Percentiles rank a stretch among this genome's conserved stretches.
Evolutionary conservation across 2,329 filamentous ascomycete species (phyloP).

Genomic region (Fusarium haematococcum): DNA sequence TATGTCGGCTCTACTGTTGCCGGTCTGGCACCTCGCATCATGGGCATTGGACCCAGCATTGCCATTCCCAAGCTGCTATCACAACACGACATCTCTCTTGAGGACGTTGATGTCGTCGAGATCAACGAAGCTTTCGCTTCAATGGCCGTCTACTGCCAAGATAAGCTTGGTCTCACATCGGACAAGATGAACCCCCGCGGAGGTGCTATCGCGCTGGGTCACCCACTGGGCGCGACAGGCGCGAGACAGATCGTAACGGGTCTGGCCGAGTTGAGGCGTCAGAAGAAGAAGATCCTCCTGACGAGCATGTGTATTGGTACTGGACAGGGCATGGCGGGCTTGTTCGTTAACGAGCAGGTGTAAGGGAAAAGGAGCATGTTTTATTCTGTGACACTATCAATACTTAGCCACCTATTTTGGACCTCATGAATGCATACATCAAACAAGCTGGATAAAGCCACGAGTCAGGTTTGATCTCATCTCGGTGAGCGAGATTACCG

Average conservation of each 20-base stretch:
- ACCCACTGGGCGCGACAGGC: slow-evolving; percentile 84
- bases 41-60: slow-evolving; percentile 89
- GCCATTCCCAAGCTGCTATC: slow-evolving; percentile 85
- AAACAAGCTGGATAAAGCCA: not conserved
- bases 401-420: slow-evolving; percentile 8
- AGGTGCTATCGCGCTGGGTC: slow-evolving; percentile 85
- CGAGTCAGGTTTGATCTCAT: slow-evolving; percentile 26
- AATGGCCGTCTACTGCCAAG: slow-evolving; percentile 94
- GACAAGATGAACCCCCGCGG: slow-evolving; percentile 85
- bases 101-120: slow-evolving; percentile 91
- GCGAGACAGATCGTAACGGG: slow-evolving; percentile 89
- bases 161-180: slow-evolving; percentile 77
- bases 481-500: slow-evolving; percentile 26
- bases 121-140: slow-evolving; percentile 98
- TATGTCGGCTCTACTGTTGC: slow-evolving; percentile 93
- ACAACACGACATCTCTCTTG: slow-evolving; percentile 81
- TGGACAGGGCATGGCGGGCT: slow-evolving; percentile 75
- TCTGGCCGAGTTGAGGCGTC: slow-evolving; percentile 83
- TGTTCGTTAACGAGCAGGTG: slow-evolving; percentile 71
- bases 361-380: slow-evolving; percentile 15
- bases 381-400: slow-evolving; percentile 33
- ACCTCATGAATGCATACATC: not conserved
- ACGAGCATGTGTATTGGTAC: slow-evolving; percentile 90
- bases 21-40: slow-evolving; percentile 91
- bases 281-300: slow-evolving; percentile 89